Conservation (phyloP, 1,284 basidiomycete species). For the Boletus subluridellus region DNA sequence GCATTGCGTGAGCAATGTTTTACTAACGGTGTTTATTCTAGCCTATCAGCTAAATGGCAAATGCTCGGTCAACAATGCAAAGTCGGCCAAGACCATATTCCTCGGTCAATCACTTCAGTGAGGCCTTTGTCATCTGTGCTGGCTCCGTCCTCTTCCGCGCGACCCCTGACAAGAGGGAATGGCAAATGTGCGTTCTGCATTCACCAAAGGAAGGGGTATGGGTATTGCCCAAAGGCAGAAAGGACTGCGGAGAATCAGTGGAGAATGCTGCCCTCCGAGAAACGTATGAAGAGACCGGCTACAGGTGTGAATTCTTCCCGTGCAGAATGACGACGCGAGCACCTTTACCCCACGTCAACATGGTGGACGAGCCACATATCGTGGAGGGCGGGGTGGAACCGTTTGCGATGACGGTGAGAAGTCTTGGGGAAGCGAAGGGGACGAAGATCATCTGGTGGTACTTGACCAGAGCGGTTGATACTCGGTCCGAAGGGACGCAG, state of each 20-base stretch:
- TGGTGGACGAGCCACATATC: background rate
- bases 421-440: constrained; percentile 24
- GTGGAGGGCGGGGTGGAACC: background rate
- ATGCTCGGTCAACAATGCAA: background rate
- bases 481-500: constrained; percentile 35
- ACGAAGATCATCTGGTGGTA: constrained; percentile 45
- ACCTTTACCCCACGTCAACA: background rate
- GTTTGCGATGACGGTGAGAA: constrained; percentile 19
- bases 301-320: constrained; percentile 42
- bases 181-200: constrained; percentile 24
- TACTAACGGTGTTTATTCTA: no score
- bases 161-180: constrained; percentile 30
- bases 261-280: constrained; percentile 49
- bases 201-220: constrained; percentile 38
- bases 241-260: constrained; percentile 50
- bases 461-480: constrained; percentile 33
- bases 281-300: constrained; percentile 50
- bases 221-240: constrained; percentile 58
- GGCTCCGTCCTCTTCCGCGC: constrained; percentile 32
- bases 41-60: no score
- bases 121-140: background rate
- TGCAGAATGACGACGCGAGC: constrained; percentile 33
- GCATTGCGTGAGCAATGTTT: background rate
- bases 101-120: background rate
- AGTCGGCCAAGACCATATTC: background rate